Evolutionary conservation across 768 basidiomycete species (phyloP), one percentile per base, ranked within the genome.

Genomic region (Leccinum fibrillosum): DNA sequence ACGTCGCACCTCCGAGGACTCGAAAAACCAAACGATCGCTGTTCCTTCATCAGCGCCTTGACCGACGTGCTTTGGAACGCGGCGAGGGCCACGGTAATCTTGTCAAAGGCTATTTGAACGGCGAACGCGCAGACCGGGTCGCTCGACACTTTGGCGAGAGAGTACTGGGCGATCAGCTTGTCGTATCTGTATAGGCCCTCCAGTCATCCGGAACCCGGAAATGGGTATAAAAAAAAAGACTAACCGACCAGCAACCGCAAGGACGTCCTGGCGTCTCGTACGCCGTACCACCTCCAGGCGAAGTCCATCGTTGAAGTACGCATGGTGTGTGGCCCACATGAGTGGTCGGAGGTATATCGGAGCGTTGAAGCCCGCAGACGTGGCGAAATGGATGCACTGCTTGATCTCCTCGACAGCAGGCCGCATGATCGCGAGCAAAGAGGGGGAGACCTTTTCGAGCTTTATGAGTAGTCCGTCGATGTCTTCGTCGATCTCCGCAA

Each of bases 1-100:
- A 94, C 92, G 62, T 94, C 92, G 63, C 92, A 93, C 39, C 90
- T 79, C 15, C 91, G 81, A n/a, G 92, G 92, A 70, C 89, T 90
- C 90, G 90, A 94, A 66, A 85, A 90, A 0, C 92, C 92, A 60
- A 92, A 94, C 0, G 92, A 92, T 11, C 85, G 83, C 59, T 86
- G 83, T 65, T 92, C 89, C 69, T 88, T 92, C 53, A 91, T 76
- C 5, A 91, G 77, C 3, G 80, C 80, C 68, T 85, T 86, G 37
- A 90, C 80, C 1, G 86, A 85, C 1, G 74, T 69, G 9, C 81
- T 81, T 66, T 93, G 90, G 67, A 83, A 89, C 2, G 83, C 76
- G 0, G 88, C 90, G 2, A 93, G 76, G 11, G 83, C 80, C 1
- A 79, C 74, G 0, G 87, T 83, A 59, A 94, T 89, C 75, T 88